Percentiles rank a stretch among this genome's conserved stretches.
phyloP scores from a whole-genome alignment of 1,284 basidiomycete genomes.

The Cutaneotrichosporon mucoides region DNA sequence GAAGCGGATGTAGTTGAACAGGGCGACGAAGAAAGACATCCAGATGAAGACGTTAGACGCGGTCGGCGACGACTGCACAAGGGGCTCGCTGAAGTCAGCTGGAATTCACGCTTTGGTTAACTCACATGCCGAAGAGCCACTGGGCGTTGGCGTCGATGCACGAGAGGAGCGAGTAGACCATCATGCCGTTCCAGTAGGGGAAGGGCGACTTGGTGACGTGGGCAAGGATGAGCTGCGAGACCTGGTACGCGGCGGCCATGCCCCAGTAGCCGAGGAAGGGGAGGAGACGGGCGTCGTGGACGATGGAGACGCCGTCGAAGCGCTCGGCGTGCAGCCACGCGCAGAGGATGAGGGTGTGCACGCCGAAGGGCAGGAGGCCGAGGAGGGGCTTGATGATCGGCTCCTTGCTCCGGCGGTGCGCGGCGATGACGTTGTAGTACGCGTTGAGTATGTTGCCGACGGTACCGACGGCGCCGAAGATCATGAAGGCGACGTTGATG shows the following conservation, averaged over 20 bases:
- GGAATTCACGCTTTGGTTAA: too few species aligned
- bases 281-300: constrained; percentile 62
- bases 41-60: constrained; percentile 62
- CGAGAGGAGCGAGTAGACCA: constrained; percentile 73
- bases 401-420: constrained; percentile 52
- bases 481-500: constrained; percentile 84
- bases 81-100: constrained; percentile 27
- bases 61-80: constrained; percentile 50
- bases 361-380: constrained; percentile 72
- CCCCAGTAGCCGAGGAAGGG: constrained; percentile 91
- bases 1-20: constrained; percentile 72
- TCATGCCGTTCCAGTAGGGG: constrained; percentile 82
- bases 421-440: constrained; percentile 70
- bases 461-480: constrained; percentile 69
- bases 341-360: constrained; percentile 66
- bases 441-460: constrained; percentile 75
- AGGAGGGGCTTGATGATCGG: constrained; percentile 59
- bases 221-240: constrained; percentile 87
- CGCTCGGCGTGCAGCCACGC: constrained; percentile 70
- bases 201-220: constrained; percentile 83
- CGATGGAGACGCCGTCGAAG: constrained; percentile 50
- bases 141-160: constrained; percentile 78
- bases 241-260: constrained; percentile 62
- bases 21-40: constrained; percentile 57
- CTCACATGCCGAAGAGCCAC: constrained; percentile 63